Conservation (phyloP, 352 stramenopile genomes). For the Phytophthora constricta region DNA sequence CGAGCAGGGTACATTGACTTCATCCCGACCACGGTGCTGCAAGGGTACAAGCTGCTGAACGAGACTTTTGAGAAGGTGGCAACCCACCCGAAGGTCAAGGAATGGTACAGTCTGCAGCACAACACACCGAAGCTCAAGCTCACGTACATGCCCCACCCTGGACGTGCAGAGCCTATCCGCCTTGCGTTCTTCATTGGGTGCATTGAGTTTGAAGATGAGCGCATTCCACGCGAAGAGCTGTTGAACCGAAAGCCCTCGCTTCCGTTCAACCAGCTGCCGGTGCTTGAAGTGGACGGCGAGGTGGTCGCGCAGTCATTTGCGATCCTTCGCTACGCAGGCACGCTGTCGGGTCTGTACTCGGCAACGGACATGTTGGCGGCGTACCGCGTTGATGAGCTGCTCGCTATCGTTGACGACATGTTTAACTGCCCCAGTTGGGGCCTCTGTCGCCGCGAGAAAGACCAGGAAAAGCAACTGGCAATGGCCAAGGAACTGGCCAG, state of each 20-base stretch:
- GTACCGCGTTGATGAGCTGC: conserved; percentile 54
- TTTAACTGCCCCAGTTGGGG: conserved; percentile 38
- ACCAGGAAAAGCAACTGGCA: conserved; percentile 43
- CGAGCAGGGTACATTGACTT: conserved; percentile 44
- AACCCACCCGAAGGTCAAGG: conserved; percentile 42
- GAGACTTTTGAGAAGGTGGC: conserved; percentile 36
- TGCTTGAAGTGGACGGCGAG: conserved; percentile 55
- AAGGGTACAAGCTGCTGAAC: conserved; percentile 43
- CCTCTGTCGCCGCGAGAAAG: conserved; percentile 32
- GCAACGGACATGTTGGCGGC: conserved; percentile 40
- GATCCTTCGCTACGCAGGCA: conserved; percentile 73
- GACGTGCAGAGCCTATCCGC: conserved; percentile 55
- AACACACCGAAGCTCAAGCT: conserved; percentile 47
- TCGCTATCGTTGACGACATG: conserved; percentile 50
- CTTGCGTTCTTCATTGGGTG: conserved; percentile 57
- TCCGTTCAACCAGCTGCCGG: conserved; percentile 55
- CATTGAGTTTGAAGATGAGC: conserved; percentile 63
- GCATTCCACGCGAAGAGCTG: conserved; percentile 48
- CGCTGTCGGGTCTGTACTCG: conserved; percentile 57
- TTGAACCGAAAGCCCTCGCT: conserved; percentile 43
- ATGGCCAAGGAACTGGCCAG: conserved; percentile 47
- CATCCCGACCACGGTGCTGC: conserved; percentile 42
- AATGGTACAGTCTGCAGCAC: conserved; percentile 46
- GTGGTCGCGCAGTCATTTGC: conserved; percentile 59
- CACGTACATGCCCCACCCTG: conserved; percentile 59